These are phyloP conservation scores for Alternaria arborescens DNA, from an alignment of 2,329 filamentous ascomycete species.

Conservation along the genomic window DNA sequence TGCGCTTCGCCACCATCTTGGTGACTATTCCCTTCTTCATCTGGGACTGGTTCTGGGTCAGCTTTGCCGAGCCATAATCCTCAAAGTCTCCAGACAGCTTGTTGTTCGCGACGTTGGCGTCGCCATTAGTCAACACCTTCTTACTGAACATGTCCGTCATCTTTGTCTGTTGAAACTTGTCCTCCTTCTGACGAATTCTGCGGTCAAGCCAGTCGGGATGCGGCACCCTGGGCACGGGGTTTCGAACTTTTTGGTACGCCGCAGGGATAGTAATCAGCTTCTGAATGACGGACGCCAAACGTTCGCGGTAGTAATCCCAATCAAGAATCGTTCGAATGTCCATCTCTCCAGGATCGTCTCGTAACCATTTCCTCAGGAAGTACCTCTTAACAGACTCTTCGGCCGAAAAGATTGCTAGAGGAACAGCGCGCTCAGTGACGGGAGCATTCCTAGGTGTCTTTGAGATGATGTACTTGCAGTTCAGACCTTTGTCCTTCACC, in stretches of 20 bases:
- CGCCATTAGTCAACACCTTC: slow-evolving; percentile 75
- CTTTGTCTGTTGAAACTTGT: slow-evolving; percentile 98
- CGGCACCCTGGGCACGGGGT: slow-evolving; percentile 90
- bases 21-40: slow-evolving; percentile 54
- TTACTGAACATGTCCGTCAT: slow-evolving; percentile 90
- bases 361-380: slow-evolving; percentile 94
- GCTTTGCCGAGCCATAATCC: slow-evolving; percentile 75
- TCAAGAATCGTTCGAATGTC: slow-evolving; percentile 90
- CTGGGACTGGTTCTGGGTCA: slow-evolving; percentile 46
- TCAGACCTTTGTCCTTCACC: slow-evolving; percentile 98
- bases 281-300: slow-evolving; percentile 95
- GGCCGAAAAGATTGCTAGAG: slow-evolving; percentile 96
- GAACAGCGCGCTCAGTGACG: slow-evolving; percentile 92
- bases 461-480: slow-evolving; percentile 99
- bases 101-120: slow-evolving; percentile 68
- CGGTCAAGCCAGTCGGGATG: slow-evolving; percentile 98
- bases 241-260: slow-evolving; percentile 91
- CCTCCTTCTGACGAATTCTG: slow-evolving; percentile 92
- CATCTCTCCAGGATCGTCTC: slow-evolving; percentile 89
- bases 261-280: slow-evolving; percentile 99
- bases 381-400: slow-evolving; percentile 86
- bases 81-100: slow-evolving; percentile 73
- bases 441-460: slow-evolving; percentile 84
- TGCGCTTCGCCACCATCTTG: slow-evolving; percentile 60
- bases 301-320: slow-evolving; percentile 97